A percentile compares a stretch with the other conserved stretches of the same genome.
These are phyloP conservation scores for Rutstroemia sydowiana DNA, from an alignment of 2,329 filamentous ascomycete species.

Conservation along the genomic window DNA sequence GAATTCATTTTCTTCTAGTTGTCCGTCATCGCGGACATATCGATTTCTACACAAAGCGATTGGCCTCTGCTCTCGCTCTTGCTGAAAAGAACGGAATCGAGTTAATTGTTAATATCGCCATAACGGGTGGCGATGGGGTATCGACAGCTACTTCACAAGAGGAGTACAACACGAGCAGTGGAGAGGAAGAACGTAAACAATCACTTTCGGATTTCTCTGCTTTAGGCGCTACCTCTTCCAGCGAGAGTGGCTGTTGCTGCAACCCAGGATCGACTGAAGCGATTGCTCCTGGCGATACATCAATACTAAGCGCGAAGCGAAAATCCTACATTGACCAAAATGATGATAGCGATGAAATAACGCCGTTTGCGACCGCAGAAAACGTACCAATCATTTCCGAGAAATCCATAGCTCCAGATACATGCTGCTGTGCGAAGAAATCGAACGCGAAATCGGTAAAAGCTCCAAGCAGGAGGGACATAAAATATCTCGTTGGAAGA, in stretches of 20 bases:
- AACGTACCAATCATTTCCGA: not conserved
- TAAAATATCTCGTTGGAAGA: conserved; percentile 27
- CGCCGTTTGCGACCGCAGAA: not conserved
- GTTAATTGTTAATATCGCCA: conserved; percentile 45
- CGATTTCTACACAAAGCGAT: conserved; percentile 45
- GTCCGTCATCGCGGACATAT: conserved; percentile 47
- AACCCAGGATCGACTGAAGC: conserved; percentile 2
- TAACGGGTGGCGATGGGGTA: conserved; percentile 34
- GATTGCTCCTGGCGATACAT: not conserved
- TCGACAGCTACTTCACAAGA: conserved; percentile 1
- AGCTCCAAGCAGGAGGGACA: conserved; percentile 26
- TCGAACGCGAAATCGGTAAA: not conserved
- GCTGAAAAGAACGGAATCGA: conserved; percentile 41
- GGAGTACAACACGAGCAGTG: conserved; percentile 1
- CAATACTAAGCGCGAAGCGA: conserved; percentile 2
- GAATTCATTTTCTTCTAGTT: conserved; percentile 46
- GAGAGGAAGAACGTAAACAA: conserved; percentile 2
- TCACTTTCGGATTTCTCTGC: conserved; percentile 7
- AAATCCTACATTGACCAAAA: conserved; percentile 3
- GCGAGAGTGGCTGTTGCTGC: conserved; percentile 4
- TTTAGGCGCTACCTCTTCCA: conserved; percentile 5
- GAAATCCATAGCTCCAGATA: not conserved
- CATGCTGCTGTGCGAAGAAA: conserved; percentile 6
- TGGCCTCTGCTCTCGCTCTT: conserved; percentile 38
- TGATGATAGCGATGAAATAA: not conserved